Evolutionary conservation across 495 filamentous ascomycete species (phyloP).

Genomic region (Melanomma pulvis-pyrius): DNA sequence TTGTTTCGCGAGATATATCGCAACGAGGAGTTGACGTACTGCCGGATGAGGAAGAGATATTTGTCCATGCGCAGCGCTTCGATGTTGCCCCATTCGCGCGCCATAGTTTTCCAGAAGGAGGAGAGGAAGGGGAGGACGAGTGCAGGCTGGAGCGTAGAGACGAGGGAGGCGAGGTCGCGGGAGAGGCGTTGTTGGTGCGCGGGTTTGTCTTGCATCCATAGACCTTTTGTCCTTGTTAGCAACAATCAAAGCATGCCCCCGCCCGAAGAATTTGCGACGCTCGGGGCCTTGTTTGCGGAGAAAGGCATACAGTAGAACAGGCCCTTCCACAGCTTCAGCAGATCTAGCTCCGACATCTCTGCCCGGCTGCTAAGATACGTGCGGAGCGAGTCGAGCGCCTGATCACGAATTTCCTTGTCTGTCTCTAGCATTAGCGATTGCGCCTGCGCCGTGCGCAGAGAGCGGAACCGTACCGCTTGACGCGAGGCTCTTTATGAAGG

Average conservation of each 20-base stretch:
- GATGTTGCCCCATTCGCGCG: slow-evolving; percentile 76
- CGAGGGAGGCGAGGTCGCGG: slow-evolving; percentile 72
- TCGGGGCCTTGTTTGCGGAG: not conserved
- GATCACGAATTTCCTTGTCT: slow-evolving; percentile 40
- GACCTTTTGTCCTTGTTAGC: slow-evolving; percentile 49
- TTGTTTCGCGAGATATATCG: slow-evolving; percentile 50
- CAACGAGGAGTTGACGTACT: slow-evolving; percentile 71
- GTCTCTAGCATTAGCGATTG: slow-evolving; percentile 4
- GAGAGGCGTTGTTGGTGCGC: slow-evolving; percentile 83
- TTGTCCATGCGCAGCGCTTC: slow-evolving; percentile 91
- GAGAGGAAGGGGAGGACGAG: slow-evolving; percentile 67
- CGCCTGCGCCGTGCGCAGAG: not conserved
- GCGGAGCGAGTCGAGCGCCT: slow-evolving; percentile 66
- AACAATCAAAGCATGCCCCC: too few relatives aligned
- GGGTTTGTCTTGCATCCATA: slow-evolving; percentile 93
- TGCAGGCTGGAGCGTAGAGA: slow-evolving; percentile 63
- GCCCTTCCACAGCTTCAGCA: slow-evolving; percentile 94
- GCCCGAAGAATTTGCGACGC: not conserved
- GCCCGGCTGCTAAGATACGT: slow-evolving; percentile 72
- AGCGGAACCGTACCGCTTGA: slow-evolving; percentile 65
- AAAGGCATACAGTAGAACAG: slow-evolving; percentile 77
- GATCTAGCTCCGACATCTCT: slow-evolving; percentile 70
- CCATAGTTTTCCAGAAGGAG: slow-evolving; percentile 90
- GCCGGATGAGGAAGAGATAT: slow-evolving; percentile 81
- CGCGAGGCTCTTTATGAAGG: slow-evolving; percentile 75